Evolutionary conservation across 1,284 basidiomycete species (phyloP).

Genomic region (Ceratobasidium sp.): DNA sequence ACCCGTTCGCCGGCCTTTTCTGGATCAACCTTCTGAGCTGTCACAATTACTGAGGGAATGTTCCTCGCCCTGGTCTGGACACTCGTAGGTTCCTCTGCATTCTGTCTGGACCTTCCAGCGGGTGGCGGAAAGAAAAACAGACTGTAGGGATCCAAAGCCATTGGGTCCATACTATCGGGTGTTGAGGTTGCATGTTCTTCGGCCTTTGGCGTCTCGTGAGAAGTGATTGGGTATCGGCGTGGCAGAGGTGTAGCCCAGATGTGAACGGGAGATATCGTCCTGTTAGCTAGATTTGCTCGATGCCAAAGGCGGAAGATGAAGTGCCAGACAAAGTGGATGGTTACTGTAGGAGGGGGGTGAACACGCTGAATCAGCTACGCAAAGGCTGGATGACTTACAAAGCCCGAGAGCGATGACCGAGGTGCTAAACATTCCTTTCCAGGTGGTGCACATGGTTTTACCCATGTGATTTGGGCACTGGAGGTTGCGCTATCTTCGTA

Average conservation of each 20-base stretch:
- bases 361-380: no score
- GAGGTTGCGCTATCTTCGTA: neutral
- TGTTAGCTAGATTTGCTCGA: neutral
- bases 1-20: neutral
- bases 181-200: neutral
- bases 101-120: neutral
- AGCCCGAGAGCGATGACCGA: neutral
- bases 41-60: neutral
- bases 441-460: conserved; percentile 4
- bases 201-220: neutral
- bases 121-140: neutral
- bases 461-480: neutral
- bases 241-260: conserved; percentile 24
- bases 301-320: conserved; percentile 22
- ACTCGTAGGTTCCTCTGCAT: neutral
- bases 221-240: neutral
- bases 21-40: neutral
- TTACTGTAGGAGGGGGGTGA: neutral
- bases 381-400: neutral
- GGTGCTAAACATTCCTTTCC: conserved; percentile 1
- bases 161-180: neutral
- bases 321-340: conserved; percentile 12
- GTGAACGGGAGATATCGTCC: neutral
- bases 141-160: neutral
- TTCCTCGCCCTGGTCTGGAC: neutral